Evolutionary conservation across 495 filamentous ascomycete genomes (phyloP).

Genomic region (Hypoxylon fuscum): DNA sequence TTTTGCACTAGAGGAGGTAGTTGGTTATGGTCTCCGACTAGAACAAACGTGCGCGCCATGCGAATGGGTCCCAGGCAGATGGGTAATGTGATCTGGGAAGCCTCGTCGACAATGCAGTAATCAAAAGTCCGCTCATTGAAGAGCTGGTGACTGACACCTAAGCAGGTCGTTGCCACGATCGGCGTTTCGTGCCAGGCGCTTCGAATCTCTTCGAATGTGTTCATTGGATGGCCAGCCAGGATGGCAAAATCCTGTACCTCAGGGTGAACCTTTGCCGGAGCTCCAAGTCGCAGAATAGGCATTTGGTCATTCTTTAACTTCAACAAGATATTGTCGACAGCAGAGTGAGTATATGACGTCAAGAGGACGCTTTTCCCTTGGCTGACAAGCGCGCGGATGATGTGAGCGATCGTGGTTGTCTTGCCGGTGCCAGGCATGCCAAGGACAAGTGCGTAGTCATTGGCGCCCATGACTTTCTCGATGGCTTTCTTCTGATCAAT

Average conservation of each 20-base stretch:
- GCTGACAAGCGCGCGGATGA: slow-evolving; percentile 87
- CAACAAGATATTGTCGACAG: slow-evolving; percentile 95
- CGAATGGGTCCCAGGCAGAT: slow-evolving; percentile 93
- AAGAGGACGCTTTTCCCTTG: slow-evolving; percentile 92
- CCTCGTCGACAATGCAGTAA: slow-evolving; percentile 98
- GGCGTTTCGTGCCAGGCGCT: slow-evolving; percentile 82
- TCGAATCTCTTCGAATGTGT: slow-evolving; percentile 82
- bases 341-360: slow-evolving; percentile 95
- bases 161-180: slow-evolving; percentile 92
- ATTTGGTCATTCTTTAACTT: slow-evolving; percentile 85
- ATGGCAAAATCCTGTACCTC: slow-evolving; percentile 85
- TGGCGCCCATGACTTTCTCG: slow-evolving; percentile 91
- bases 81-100: slow-evolving; percentile 95
- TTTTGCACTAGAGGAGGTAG: slow-evolving; percentile 94
- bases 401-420: slow-evolving; percentile 96
- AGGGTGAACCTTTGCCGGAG: slow-evolving; percentile 82
- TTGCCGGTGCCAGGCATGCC: slow-evolving; percentile 99
- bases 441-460: slow-evolving; percentile 92
- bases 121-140: slow-evolving; percentile 93
- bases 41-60: slow-evolving; percentile 90
- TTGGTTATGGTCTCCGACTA: slow-evolving; percentile 97
- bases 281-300: slow-evolving; percentile 83
- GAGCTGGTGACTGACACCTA: slow-evolving; percentile 86
- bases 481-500: slow-evolving; percentile 86
- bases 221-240: slow-evolving; percentile 74